These are phyloP conservation scores for Candida easanensis DNA, from an alignment of 805 yeast genomes.

Conservation along the genomic window DNA sequence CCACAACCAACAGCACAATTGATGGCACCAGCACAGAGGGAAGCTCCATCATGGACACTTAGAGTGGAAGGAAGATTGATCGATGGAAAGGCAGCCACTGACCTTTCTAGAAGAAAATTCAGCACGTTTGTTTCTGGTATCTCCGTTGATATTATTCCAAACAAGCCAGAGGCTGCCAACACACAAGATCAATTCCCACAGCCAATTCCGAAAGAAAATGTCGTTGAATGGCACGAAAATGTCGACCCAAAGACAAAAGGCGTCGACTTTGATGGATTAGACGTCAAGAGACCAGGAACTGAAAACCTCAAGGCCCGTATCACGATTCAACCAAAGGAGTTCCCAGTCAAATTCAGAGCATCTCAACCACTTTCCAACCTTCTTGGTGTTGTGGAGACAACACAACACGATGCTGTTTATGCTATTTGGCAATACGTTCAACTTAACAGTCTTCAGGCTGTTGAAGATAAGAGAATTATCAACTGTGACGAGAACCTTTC, in stretches of 20 bases:
- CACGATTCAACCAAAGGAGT: conserved; percentile 77
- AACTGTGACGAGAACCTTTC: conserved; percentile 47
- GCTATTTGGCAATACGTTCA: conserved; percentile 77
- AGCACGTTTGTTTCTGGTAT: conserved; percentile 80
- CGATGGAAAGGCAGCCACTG: conserved; percentile 43
- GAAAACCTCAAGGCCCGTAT: conserved; percentile 64
- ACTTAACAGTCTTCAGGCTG: conserved; percentile 59
- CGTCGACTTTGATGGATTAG: conserved; percentile 83
- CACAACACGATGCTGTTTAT: conserved; percentile 83
- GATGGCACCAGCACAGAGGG: conserved; percentile 11
- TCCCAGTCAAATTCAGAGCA: conserved; percentile 63
- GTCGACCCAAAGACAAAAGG: conserved; percentile 39
- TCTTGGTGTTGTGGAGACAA: conserved; percentile 72
- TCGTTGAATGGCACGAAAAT: conserved; percentile 86
- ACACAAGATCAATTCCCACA: background rate
- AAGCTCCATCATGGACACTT: conserved; percentile 72
- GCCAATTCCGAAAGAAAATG: conserved; percentile 27
- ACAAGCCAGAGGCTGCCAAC: conserved; percentile 22
- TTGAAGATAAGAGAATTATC: conserved; percentile 52
- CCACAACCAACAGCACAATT: conserved; percentile 17
- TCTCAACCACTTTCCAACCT: conserved; percentile 65
- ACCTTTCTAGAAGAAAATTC: conserved; percentile 56
- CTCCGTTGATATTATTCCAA: conserved; percentile 64
- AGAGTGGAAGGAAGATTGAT: conserved; percentile 84
- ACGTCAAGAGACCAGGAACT: conserved; percentile 76